Evolutionary conservation across 2,329 filamentous ascomycete species (phyloP), one percentile per base, ranked within the genome.

Genomic region (Mycosphaerelloides madeirae): DNA sequence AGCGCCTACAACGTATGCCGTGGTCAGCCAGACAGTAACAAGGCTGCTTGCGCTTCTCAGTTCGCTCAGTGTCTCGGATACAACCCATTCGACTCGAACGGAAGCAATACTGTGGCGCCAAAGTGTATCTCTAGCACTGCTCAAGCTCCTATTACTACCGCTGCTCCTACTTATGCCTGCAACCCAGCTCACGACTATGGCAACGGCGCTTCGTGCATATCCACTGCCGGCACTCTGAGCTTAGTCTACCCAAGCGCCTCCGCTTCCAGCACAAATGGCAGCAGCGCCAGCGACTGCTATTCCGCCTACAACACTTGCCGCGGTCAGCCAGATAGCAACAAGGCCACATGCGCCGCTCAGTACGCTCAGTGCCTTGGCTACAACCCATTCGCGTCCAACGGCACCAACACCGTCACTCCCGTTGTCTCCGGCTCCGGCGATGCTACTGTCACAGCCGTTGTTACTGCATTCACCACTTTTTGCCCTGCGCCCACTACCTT

Each of bases 311-410:
- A 25, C 22, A 25, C 9, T 9, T 25, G 22, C 9, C 22, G 22
- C 22, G 22, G 22, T 9, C n/a, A n/a, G 22, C 22, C 22, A 25
- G 22, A 25, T 32, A 5, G 20, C 14, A 50, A 50, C 41, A 32
- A 39, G 14, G 32, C 48, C 16, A 19, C 38, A 19, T 50, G 48
- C 31, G 48, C 48, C 7, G 18, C 44, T 18, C 25, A 50, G 19
- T 50, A 42, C 38, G 48, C 48, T 7, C 15, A 28, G 13, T 50
- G 48, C 41, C 19, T 50, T 3, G 48, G 48, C 22, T 50, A 50
- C 48, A 50, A 47, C 31, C 47, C 43, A 13, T 50, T 50, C 39
- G 33, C 43, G 67, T 77, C 76, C 63, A 73, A 83, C 71, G 77
- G 75, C 65, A 72, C 68, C 69, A 73, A 77, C 19, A 38, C 35